Evolutionary conservation across 805 yeast species (phyloP).

Genomic region (Starmerella etchellsii): DNA sequence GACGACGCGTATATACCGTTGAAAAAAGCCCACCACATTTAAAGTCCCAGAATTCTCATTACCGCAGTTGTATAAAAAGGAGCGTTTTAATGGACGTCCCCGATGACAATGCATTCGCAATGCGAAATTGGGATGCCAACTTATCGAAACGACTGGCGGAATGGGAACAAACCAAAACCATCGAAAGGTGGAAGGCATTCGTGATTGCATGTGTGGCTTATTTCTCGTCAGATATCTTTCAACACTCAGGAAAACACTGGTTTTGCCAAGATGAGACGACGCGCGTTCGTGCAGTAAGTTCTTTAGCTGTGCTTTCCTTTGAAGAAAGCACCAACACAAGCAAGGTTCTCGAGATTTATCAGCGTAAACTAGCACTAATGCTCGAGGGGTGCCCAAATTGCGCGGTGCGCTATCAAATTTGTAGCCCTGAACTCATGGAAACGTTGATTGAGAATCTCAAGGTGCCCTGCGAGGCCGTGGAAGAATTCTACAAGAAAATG

Average conservation of each 20-base stretch:
- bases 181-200: conserved; percentile 8
- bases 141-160: background rate
- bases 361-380: background rate
- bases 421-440: conserved; percentile 1
- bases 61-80: too few species aligned
- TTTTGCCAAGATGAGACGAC: conserved; percentile 11
- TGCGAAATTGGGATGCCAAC: conserved; percentile 2
- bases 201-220: conserved; percentile 13
- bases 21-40: too few species aligned
- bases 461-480: background rate
- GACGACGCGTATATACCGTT: too few species aligned
- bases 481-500: background rate
- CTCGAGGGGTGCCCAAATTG: conserved; percentile 12
- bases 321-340: background rate
- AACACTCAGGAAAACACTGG: conserved; percentile 11
- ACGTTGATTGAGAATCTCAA: background rate
- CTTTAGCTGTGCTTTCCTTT: conserved; percentile 17
- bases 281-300: conserved; percentile 6
- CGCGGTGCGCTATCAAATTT: conserved; percentile 11
- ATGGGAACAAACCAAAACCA: conserved; percentile 7
- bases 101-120: background rate
- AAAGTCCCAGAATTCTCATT: too few species aligned
- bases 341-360: background rate
- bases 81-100: background rate
- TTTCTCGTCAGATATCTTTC: conserved; percentile 4